These are phyloP conservation scores for Didymella pinodella DNA, from an alignment of 2,329 filamentous ascomycete species.

Conservation along the genomic window DNA sequence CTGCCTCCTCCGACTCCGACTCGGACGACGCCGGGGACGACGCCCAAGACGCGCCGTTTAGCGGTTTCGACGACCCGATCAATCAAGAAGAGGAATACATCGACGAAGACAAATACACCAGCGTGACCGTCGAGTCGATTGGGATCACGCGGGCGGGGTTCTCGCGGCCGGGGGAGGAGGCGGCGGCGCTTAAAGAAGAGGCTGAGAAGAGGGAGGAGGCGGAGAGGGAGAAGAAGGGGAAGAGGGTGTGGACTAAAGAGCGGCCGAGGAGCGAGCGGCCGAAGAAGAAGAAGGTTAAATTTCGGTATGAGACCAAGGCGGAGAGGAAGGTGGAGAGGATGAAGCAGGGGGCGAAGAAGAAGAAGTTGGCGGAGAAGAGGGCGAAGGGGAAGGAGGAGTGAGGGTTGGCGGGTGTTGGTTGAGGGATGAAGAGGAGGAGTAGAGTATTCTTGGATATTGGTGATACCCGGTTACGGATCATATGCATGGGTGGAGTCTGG, in stretches of 20 bases:
- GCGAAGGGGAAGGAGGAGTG: constrained; percentile 42
- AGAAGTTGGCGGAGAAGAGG: constrained; percentile 70
- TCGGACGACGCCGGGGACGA: constrained; percentile 49
- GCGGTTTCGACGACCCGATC: constrained; percentile 58
- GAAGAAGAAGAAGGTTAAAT: constrained; percentile 89
- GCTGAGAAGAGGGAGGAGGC: constrained; percentile 31
- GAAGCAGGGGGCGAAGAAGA: constrained; percentile 74
- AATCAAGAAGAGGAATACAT: constrained; percentile 93
- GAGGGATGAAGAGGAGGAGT: neutral
- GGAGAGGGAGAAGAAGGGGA: constrained; percentile 51
- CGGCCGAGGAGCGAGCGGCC: constrained; percentile 57
- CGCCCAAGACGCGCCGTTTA: constrained; percentile 47
- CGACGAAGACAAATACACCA: constrained; percentile 95
- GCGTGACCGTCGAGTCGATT: constrained; percentile 91
- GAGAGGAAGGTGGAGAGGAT: constrained; percentile 71
- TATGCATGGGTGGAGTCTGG: constrained; percentile 23
- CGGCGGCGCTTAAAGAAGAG: constrained; percentile 54
- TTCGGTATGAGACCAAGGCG: constrained; percentile 88
- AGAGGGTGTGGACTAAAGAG: constrained; percentile 61
- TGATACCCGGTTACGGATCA: constrained; percentile 23
- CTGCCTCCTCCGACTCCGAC: too few relatives aligned
- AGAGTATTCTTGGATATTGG: neutral
- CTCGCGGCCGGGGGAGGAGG: constrained; percentile 60
- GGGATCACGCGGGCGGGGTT: constrained; percentile 78
- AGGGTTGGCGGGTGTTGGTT: neutral